A percentile compares a stretch with the other conserved stretches of the same genome.
Conservation (phyloP, 805 yeast species). For the Schizosaccharomyces japonicus region DNA sequence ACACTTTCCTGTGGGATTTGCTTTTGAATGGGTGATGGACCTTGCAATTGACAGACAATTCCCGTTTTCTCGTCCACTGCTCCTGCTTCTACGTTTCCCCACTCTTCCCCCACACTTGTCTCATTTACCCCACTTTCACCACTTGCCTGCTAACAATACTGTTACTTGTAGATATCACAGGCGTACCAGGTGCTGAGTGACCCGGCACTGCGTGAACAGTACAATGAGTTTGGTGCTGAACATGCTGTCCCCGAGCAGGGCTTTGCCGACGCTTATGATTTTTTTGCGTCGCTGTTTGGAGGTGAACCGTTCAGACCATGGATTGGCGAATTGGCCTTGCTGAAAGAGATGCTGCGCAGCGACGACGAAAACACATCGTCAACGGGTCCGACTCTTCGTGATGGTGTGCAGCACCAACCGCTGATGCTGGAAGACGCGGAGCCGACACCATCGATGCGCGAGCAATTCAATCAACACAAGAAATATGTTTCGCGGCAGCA, state of each 20-base stretch:
- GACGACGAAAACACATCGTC: neutral
- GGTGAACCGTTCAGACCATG: constrained; percentile 66
- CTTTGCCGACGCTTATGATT: constrained; percentile 63
- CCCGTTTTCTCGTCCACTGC: too few relatives aligned
- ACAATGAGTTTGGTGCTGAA: constrained; percentile 71
- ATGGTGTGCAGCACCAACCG: neutral
- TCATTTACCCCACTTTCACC: neutral
- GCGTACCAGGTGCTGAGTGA: constrained; percentile 47
- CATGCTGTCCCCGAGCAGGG: constrained; percentile 46
- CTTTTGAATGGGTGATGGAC: too few relatives aligned
- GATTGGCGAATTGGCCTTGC: constrained; percentile 36
- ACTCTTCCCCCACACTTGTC: too few relatives aligned
- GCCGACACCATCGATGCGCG: constrained; percentile 13
- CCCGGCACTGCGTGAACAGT: constrained; percentile 36
- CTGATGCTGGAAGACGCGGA: constrained; percentile 6
- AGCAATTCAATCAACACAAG: constrained; percentile 6
- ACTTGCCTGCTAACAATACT: neutral
- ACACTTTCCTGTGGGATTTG: neutral
- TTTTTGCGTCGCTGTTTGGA: constrained; percentile 66
- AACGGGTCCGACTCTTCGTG: neutral
- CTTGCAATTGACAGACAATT: too few relatives aligned
- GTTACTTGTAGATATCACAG: constrained; percentile 22
- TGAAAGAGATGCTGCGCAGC: neutral
- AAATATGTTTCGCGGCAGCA: constrained; percentile 11
- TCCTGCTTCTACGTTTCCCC: too few relatives aligned